Evolutionary conservation across 257 asterid species (phyloP), one percentile per base, ranked within the genome.

Genomic region (Solanum commersonii): DNA sequence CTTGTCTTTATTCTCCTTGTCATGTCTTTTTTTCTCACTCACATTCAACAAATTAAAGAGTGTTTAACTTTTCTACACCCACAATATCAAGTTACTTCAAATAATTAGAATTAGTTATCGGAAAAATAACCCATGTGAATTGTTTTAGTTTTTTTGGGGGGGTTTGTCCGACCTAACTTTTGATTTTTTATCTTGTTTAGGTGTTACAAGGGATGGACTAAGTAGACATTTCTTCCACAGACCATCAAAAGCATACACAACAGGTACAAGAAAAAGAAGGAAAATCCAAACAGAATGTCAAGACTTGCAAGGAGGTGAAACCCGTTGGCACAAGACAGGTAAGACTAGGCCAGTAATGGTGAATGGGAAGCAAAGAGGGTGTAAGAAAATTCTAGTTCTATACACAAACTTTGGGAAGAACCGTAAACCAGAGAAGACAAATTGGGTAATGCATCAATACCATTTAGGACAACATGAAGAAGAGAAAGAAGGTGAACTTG

Each of bases 261-360:
- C 99, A 8, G 99, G 99, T 0, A 97, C 99, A n/a, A 83, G 99
- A 67, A 97, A 97, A 89, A 52, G 99, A n/a, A 84, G 99, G 42
- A 97, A 97, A 87, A 97, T 97, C 63, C 99, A 96, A 86, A 97
- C 95, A 6, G 99, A 95, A 89, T 73, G 89, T 87, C 94, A 96
- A 70, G 99, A 97, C 87, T 76, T 95, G 34, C 97, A 92, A 87
- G 99, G 99, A 29, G 99, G 99, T 1, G 99, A 97, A 88, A 97
- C 99, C 7, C 93, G 99, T 91, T 97, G 99, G 99, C 99, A 97
- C 94, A 97, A 97, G 92, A 97, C 99, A 2, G 99, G 99, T 15
- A 97, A 96, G 85, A 97, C 99, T 22, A 88, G 99, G 71, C 99
- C 99, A 8, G 99, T 97, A 10, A 93, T 97, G 99, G 94, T 84